phyloP scores from a whole-genome alignment of 495 filamentous ascomycete species.

The Chaetomidium leptoderma region DNA sequence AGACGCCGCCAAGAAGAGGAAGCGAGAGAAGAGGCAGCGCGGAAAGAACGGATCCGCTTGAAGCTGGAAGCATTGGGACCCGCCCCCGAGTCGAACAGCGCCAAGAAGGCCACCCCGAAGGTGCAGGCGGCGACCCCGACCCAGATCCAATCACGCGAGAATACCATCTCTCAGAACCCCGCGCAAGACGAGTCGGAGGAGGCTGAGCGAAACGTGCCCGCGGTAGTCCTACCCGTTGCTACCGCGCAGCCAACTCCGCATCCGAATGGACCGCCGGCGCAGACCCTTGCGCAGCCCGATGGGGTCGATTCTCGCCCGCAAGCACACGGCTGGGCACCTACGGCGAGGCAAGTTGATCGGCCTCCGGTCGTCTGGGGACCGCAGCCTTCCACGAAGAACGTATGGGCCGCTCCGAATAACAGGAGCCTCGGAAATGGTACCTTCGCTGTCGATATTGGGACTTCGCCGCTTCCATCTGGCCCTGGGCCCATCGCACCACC shows the following conservation, averaged over 20 bases:
- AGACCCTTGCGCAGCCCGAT: conserved; percentile 14
- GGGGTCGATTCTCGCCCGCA: conserved; percentile 19
- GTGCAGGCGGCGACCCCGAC: conserved; percentile 37
- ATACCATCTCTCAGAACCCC: conserved; percentile 24
- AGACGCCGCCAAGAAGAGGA: conserved; percentile 79
- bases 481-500: conserved; percentile 46
- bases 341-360: conserved; percentile 33
- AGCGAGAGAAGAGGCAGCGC: conserved; percentile 71
- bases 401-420: conserved; percentile 71
- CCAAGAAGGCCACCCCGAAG: conserved; percentile 44
- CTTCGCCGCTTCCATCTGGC: conserved; percentile 38
- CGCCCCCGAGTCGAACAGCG: conserved; percentile 57
- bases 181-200: conserved; percentile 7
- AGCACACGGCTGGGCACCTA: conserved; percentile 24
- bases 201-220: conserved; percentile 5
- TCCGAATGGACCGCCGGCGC: conserved; percentile 13
- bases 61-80: conserved; percentile 77
- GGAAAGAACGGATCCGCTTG: conserved; percentile 72
- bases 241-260: conserved; percentile 7
- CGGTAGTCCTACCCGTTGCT: conserved; percentile 9
- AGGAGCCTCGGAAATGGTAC: conserved; percentile 72
- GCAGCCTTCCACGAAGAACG: conserved; percentile 51
- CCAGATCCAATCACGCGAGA: conserved; percentile 37
- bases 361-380: conserved; percentile 33
- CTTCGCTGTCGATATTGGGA: conserved; percentile 59